Evolutionary conservation across 345 rosid genomes (phyloP).

Genomic region (Clausena lansium): DNA sequence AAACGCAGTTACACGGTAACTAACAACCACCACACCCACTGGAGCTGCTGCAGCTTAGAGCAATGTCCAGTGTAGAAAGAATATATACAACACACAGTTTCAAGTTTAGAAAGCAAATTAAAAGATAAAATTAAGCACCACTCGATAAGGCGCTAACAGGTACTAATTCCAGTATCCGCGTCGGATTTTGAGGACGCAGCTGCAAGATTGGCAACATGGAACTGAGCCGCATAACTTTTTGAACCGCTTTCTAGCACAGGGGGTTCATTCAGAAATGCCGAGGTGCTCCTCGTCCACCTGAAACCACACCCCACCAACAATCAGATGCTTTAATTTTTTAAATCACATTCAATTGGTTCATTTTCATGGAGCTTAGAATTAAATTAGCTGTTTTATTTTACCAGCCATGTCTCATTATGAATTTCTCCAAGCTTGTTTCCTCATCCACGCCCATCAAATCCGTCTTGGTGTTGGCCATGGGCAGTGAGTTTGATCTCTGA

Average conservation of each 20-base stretch:
- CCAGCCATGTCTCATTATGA: slow-evolving; percentile 53
- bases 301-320: not conserved
- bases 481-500: slow-evolving; percentile 40
- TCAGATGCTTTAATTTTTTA: no score
- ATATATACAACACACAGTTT: not conserved
- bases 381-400: slow-evolving; percentile 13
- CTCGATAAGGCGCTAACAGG: not conserved
- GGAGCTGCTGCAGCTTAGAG: no score
- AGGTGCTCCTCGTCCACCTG: slow-evolving; percentile 85
- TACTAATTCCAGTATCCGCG: slow-evolving; percentile 18
- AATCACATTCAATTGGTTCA: no score
- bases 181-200: slow-evolving; percentile 8
- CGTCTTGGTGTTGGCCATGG: slow-evolving; percentile 13
- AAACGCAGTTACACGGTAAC: no score
- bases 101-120: not conserved
- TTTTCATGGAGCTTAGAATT: not conserved
- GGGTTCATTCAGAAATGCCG: slow-evolving; percentile 84
- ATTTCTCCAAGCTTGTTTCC: slow-evolving; percentile 30
- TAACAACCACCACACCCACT: no score
- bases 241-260: slow-evolving; percentile 50
- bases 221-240: slow-evolving; percentile 58
- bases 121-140: not conserved
- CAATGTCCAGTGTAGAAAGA: no score
- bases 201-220: slow-evolving; percentile 46
- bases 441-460: slow-evolving; percentile 20